Evolutionary conservation across 495 filamentous ascomycete species (phyloP).

Genomic region (Immersiella caudata): DNA sequence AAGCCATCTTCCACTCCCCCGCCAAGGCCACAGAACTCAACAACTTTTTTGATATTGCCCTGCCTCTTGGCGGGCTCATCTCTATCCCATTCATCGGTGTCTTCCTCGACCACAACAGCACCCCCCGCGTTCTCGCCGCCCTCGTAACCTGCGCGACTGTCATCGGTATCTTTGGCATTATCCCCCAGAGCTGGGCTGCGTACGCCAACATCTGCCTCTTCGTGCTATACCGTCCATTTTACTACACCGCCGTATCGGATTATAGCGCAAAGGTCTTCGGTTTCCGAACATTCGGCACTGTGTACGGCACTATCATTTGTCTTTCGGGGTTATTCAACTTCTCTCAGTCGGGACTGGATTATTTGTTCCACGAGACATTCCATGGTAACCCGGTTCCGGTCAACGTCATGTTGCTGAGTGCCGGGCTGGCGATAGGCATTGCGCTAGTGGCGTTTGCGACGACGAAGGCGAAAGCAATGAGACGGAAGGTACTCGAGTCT

Average conservation of each 20-base stretch:
- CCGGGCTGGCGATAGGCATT: slow-evolving; percentile 62
- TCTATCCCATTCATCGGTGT: slow-evolving; percentile 87
- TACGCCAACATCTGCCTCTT: slow-evolving; percentile 83
- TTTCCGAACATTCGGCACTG: slow-evolving; percentile 90
- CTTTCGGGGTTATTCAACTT: slow-evolving; percentile 87
- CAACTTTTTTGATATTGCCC: slow-evolving; percentile 82
- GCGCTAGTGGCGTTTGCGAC: slow-evolving; percentile 64
- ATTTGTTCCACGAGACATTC: slow-evolving; percentile 74
- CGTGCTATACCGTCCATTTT: slow-evolving; percentile 73
- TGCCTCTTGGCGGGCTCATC: slow-evolving; percentile 83
- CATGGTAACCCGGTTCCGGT: slow-evolving; percentile 74
- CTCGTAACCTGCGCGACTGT: slow-evolving; percentile 73
- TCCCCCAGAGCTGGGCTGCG: slow-evolving; percentile 68
- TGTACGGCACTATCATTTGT: slow-evolving; percentile 95
- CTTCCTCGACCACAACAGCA: slow-evolving; percentile 77
- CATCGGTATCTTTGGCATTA: slow-evolving; percentile 79
- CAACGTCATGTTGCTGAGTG: slow-evolving; percentile 66
- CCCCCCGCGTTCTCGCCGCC: slow-evolving; percentile 69
- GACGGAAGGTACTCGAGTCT: slow-evolving; percentile 40
- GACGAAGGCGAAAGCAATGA: slow-evolving; percentile 32
- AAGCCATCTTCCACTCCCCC: slow-evolving; percentile 66
- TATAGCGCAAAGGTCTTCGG: slow-evolving; percentile 95
- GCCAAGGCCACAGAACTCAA: slow-evolving; percentile 70
- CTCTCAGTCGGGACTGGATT: slow-evolving; percentile 79
- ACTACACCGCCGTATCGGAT: slow-evolving; percentile 79